These are phyloP conservation scores for Fusarium verticillioides DNA, from an alignment of 2,329 filamentous ascomycete species.

Conservation along the genomic window DNA sequence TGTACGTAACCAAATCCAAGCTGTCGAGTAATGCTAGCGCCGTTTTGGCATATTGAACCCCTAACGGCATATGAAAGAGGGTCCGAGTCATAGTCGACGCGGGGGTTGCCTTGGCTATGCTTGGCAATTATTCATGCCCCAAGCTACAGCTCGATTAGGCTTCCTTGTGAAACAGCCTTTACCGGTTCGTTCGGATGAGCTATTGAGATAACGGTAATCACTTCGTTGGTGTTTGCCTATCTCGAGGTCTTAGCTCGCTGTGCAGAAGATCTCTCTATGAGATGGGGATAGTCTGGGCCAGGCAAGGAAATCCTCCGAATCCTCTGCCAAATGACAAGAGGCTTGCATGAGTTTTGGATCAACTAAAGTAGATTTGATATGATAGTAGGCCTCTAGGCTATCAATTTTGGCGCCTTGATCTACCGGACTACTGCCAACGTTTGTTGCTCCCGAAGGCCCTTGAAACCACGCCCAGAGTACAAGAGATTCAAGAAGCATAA, in stretches of 20 bases:
- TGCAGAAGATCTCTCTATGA: background rate
- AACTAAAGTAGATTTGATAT: background rate
- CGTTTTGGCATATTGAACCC: background rate
- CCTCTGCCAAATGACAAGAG: background rate
- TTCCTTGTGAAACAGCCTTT: background rate
- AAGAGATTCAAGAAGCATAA: background rate
- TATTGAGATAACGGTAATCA: background rate
- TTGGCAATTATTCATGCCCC: background rate
- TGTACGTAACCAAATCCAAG: background rate
- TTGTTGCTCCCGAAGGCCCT: background rate
- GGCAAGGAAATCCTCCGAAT: background rate
- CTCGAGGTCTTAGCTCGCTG: background rate
- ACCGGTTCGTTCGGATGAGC: background rate
- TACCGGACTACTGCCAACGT: too few relatives aligned
- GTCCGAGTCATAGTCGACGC: background rate
- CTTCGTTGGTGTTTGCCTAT: background rate
- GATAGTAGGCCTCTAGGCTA: background rate
- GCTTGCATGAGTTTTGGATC: background rate
- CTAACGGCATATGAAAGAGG: background rate
- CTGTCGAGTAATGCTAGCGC: constrained; percentile 6
- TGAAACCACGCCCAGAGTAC: background rate
- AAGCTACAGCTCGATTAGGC: background rate
- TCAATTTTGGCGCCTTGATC: too few relatives aligned
- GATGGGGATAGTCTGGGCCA: background rate
- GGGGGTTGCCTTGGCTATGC: background rate